A percentile compares a stretch with the other conserved stretches of the same genome.
Evolutionary conservation across 306 rosid species (phyloP).

Genomic region (Prunus padus): DNA sequence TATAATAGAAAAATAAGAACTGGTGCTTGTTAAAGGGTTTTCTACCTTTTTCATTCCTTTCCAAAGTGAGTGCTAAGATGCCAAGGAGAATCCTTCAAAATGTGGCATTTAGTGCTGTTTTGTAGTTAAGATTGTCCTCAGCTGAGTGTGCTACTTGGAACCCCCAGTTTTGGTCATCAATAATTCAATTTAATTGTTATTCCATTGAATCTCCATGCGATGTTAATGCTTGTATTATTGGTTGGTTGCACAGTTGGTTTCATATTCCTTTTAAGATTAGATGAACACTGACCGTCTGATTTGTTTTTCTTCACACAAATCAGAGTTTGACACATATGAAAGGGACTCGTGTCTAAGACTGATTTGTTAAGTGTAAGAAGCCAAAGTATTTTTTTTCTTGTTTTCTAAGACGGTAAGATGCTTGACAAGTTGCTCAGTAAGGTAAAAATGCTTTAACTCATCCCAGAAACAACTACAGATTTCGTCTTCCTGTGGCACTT

Average conservation of each 20-base stretch:
- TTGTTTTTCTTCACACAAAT: too few relatives aligned
- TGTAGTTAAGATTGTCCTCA: not conserved
- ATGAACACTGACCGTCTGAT: not conserved
- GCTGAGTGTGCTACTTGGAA: not conserved
- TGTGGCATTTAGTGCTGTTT: not conserved
- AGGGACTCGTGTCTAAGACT: too few relatives aligned
- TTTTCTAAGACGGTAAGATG: too few relatives aligned
- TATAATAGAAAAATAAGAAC: slow-evolving; percentile 7
- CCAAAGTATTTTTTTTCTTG: too few relatives aligned
- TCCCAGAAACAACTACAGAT: not conserved
- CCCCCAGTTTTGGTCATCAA: slow-evolving; percentile 4
- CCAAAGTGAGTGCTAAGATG: not conserved
- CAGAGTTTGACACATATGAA: too few relatives aligned
- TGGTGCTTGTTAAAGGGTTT: not conserved
- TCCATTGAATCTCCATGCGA: not conserved
- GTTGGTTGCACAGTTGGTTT: not conserved
- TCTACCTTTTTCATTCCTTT: not conserved
- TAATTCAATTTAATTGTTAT: not conserved
- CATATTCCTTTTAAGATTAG: not conserved
- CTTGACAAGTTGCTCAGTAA: too few relatives aligned
- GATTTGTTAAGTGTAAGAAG: too few relatives aligned
- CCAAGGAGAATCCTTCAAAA: not conserved
- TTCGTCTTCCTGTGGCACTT: not conserved
- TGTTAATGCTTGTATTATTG: not conserved
- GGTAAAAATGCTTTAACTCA: not conserved